A percentile compares a stretch with the other conserved stretches of the same genome.
phyloP scores from a whole-genome alignment of 495 filamentous ascomycete species.

The Hypoxylon intermedium region DNA sequence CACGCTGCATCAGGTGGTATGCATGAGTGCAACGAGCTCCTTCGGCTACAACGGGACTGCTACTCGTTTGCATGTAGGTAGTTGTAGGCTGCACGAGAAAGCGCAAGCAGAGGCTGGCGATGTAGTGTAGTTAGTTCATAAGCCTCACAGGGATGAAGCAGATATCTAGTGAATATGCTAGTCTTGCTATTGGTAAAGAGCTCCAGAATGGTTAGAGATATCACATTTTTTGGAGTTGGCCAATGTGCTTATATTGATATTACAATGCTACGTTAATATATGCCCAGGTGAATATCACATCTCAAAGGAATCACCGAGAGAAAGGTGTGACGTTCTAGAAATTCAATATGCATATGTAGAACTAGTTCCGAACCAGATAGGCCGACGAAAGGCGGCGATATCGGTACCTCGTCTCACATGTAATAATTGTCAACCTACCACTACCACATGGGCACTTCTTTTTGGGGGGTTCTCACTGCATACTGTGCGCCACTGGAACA shows the following conservation, averaged over 20 bases:
- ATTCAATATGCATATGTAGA: slow-evolving; percentile 22
- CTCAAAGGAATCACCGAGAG: slow-evolving; percentile 38
- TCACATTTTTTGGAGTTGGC: slow-evolving; percentile 26
- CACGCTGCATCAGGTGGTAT: slow-evolving; percentile 24
- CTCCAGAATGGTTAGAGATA: slow-evolving; percentile 14
- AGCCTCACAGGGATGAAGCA: slow-evolving; percentile 15
- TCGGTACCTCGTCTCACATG: slow-evolving; percentile 20
- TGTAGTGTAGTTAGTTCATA: slow-evolving; percentile 5
- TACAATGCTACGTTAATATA: slow-evolving; percentile 33
- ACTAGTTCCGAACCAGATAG: slow-evolving; percentile 23
- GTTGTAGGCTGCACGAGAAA: slow-evolving; percentile 27
- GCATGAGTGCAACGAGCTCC: slow-evolving; percentile 33
- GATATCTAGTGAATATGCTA: background rate
- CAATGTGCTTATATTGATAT: slow-evolving; percentile 23
- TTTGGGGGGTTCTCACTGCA: too few species aligned
- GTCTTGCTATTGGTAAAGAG: slow-evolving; percentile 16
- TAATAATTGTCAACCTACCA: too few species aligned
- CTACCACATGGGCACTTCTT: too few species aligned
- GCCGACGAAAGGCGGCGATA: slow-evolving; percentile 24
- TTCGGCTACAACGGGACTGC: slow-evolving; percentile 20
- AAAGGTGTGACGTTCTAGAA: slow-evolving; percentile 32
- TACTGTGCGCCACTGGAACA: too few species aligned
- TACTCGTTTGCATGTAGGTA: slow-evolving; percentile 12
- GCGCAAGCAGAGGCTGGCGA: slow-evolving; percentile 10
- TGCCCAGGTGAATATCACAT: slow-evolving; percentile 38